A percentile compares a stretch with the other conserved stretches of the same genome.
These are phyloP conservation scores for Selenicereus undatus DNA, from an alignment of 148 eudicot genomes.

Conservation along the genomic window DNA sequence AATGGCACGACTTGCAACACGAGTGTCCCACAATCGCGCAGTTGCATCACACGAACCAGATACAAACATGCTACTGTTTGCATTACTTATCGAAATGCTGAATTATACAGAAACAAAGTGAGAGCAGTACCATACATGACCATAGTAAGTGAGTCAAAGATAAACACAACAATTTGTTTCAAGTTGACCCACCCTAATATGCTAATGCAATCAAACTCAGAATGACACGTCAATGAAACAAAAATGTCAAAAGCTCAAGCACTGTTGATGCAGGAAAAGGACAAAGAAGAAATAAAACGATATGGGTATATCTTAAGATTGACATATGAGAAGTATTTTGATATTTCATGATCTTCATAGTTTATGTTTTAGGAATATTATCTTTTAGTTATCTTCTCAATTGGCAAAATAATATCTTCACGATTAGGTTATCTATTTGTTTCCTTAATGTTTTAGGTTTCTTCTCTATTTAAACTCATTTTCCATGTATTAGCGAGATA, in stretches of 20 bases:
- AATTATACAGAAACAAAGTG: slow-evolving; percentile 18
- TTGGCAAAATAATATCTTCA: no score
- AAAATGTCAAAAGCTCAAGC: background rate
- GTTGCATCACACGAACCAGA: slow-evolving; percentile 95
- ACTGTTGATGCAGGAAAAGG: no score
- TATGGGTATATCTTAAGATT: no score
- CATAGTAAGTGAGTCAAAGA: background rate
- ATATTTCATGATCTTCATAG: no score
- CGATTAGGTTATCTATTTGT: no score
- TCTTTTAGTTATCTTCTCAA: no score
- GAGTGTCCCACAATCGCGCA: slow-evolving; percentile 95
- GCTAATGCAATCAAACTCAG: background rate
- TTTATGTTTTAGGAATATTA: no score
- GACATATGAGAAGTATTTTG: no score
- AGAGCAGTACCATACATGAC: background rate
- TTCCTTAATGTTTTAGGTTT: no score
- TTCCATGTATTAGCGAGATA: no score
- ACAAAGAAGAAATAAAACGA: no score
- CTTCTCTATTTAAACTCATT: no score
- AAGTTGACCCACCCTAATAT: background rate
- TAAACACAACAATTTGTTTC: background rate
- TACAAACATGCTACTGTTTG: slow-evolving; percentile 74
- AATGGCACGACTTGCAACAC: slow-evolving; percentile 94
- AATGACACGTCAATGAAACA: background rate
- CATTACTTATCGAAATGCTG: slow-evolving; percentile 76